phyloP scores from a whole-genome alignment of 2,329 filamentous ascomycete species.

The Colletotrichum simmondsii region DNA sequence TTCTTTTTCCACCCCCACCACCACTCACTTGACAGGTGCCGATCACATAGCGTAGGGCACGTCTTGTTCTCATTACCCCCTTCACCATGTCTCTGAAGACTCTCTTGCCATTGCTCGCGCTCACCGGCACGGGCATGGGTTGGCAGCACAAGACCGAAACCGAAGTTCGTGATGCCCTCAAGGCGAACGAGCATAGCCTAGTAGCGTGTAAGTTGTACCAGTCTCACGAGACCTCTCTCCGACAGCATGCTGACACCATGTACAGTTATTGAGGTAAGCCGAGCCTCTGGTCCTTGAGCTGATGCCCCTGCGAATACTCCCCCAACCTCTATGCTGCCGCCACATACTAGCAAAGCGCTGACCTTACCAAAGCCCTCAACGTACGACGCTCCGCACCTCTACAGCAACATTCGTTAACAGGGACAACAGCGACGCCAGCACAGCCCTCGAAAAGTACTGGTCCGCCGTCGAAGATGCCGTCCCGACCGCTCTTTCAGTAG shows the following conservation, averaged over 20 bases:
- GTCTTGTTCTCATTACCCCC: not conserved
- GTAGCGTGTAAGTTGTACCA: constrained; percentile 44
- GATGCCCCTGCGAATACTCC: too few relatives aligned
- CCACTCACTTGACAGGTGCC: not conserved
- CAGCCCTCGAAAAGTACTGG: constrained; percentile 51
- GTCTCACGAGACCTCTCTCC: not conserved
- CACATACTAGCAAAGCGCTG: constrained; percentile 2
- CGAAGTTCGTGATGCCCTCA: constrained; percentile 22
- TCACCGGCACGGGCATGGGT: not conserved
- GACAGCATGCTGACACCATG: not conserved
- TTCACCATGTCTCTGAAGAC: constrained; percentile 17
- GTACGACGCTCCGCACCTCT: not conserved
- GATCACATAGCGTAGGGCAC: not conserved
- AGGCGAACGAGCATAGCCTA: constrained; percentile 39
- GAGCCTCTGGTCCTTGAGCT: not conserved
- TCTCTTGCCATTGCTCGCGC: constrained; percentile 25
- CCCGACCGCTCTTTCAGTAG: constrained; percentile 46
- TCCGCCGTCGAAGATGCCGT: constrained; percentile 37
- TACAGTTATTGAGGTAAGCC: constrained; percentile 26
- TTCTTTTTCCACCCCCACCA: not conserved
- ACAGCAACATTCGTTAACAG: not conserved
- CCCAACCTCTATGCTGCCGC: not conserved
- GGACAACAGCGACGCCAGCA: constrained; percentile 41
- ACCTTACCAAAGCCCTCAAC: constrained; percentile 3
- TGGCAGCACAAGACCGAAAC: constrained; percentile 27